Evolutionary conservation across 2,329 filamentous ascomycete genomes (phyloP).

Genomic region (Penicillium sp.): DNA sequence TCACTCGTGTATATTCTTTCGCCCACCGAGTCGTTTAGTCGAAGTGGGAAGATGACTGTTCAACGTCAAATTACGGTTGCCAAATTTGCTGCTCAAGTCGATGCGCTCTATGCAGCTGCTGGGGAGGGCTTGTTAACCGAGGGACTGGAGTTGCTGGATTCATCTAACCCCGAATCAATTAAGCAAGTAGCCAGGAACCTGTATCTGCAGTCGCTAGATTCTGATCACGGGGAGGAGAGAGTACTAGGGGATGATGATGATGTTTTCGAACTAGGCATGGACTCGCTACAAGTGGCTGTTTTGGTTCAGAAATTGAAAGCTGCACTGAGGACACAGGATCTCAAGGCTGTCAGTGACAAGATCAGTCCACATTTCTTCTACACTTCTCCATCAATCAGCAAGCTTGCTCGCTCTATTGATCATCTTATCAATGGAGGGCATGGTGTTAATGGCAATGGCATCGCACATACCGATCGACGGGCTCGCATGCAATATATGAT

Average conservation of each 20-base stretch:
- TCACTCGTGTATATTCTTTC: conserved; percentile 12
- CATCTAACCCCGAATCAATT: neutral
- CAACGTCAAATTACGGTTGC: conserved; percentile 14
- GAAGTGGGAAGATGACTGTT: conserved; percentile 16
- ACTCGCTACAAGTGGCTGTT: conserved; percentile 15
- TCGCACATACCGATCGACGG: neutral
- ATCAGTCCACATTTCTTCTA: conserved; percentile 15
- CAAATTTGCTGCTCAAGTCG: conserved; percentile 15
- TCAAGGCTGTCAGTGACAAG: conserved; percentile 4
- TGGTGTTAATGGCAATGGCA: neutral
- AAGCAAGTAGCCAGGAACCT: neutral
- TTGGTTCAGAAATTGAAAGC: conserved; percentile 12
- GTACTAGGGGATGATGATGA: conserved; percentile 11
- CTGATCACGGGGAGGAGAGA: neutral
- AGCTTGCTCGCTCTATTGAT: conserved; percentile 12
- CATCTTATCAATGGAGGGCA: conserved; percentile 1
- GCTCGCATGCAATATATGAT: conserved; percentile 9
- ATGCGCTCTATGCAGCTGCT: conserved; percentile 14
- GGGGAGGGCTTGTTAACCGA: conserved; percentile 8
- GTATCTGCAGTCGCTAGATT: conserved; percentile 7
- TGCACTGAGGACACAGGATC: conserved; percentile 7
- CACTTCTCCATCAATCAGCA: conserved; percentile 7
- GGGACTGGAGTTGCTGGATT: conserved; percentile 4
- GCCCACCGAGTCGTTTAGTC: conserved; percentile 10
- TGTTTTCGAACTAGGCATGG: conserved; percentile 16